A percentile compares a stretch with the other conserved stretches of the same genome.
Evolutionary conservation across 2,329 filamentous ascomycete species (phyloP).

Genomic region (Plectosphaerella sp.): DNA sequence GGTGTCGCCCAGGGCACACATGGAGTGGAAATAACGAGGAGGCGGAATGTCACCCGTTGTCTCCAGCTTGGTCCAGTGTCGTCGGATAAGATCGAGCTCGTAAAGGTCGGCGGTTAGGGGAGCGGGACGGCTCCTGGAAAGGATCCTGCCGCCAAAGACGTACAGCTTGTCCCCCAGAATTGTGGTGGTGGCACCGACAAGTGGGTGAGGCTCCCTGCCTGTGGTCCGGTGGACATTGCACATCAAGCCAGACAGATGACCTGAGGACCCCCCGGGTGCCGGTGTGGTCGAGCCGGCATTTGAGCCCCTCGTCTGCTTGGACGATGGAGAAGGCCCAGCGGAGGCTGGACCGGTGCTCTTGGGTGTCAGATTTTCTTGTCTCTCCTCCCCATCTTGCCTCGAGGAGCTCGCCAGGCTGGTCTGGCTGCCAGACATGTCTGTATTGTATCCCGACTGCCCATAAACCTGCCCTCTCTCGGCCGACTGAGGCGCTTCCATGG

Average conservation of each 20-base stretch:
- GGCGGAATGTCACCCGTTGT: conserved; percentile 80
- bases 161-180: conserved; percentile 94
- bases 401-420: conserved; percentile 12
- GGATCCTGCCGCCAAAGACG: conserved; percentile 86
- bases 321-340: conserved; percentile 52
- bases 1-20: conserved; percentile 88
- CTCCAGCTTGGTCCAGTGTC: conserved; percentile 91
- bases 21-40: conserved; percentile 93
- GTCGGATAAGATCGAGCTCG: conserved; percentile 83
- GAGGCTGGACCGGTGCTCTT: conserved; percentile 50
- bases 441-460: conserved; percentile 23
- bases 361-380: conserved; percentile 41
- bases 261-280: conserved; percentile 38
- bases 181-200: conserved; percentile 93
- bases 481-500: conserved; percentile 42
- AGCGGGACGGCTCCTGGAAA: conserved; percentile 75
- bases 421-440: conserved; percentile 29
- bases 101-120: conserved; percentile 88
- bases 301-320: conserved; percentile 33
- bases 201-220: conserved; percentile 81
- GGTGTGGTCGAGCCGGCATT: conserved; percentile 31
- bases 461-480: conserved; percentile 30
- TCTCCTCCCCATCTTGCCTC: conserved; percentile 39
- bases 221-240: conserved; percentile 80
- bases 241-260: conserved; percentile 62